Conservation (phyloP, 2,329 filamentous ascomycete genomes). For the Biscogniauxia mediterranea region DNA sequence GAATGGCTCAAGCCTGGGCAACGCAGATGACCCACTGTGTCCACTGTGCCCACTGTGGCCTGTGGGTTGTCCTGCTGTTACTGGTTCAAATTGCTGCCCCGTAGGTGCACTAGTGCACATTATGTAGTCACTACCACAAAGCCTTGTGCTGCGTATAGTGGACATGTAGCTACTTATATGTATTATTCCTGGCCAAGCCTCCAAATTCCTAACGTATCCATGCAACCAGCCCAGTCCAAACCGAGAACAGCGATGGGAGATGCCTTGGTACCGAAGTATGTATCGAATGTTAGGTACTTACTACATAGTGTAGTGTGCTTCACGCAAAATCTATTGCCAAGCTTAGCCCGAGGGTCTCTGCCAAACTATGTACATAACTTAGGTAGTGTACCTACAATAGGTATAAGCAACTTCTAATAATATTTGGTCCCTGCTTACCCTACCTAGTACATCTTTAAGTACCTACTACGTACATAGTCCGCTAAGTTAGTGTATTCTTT, state of each 20-base stretch:
- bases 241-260: background rate
- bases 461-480: background rate
- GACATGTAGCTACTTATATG: background rate
- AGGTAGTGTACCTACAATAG: too few species aligned
- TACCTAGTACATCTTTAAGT: background rate
- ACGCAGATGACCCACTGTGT: background rate
- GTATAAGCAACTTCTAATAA: background rate
- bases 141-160: background rate
- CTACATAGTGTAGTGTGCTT: too few species aligned
- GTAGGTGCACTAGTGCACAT: background rate
- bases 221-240: background rate
- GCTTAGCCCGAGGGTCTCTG: background rate
- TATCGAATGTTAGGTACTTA: background rate
- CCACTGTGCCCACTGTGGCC: background rate
- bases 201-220: background rate
- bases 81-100: background rate
- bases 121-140: background rate
- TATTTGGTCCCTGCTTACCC: background rate
- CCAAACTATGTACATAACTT: too few species aligned
- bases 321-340: background rate
- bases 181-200: background rate
- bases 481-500: too few species aligned
- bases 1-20: background rate
- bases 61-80: background rate
- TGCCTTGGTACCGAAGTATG: background rate